Base-by-base conservation (phyloP, 2,329 filamentous ascomycete genomes). In the Ophiostoma angusticollis region DNA sequence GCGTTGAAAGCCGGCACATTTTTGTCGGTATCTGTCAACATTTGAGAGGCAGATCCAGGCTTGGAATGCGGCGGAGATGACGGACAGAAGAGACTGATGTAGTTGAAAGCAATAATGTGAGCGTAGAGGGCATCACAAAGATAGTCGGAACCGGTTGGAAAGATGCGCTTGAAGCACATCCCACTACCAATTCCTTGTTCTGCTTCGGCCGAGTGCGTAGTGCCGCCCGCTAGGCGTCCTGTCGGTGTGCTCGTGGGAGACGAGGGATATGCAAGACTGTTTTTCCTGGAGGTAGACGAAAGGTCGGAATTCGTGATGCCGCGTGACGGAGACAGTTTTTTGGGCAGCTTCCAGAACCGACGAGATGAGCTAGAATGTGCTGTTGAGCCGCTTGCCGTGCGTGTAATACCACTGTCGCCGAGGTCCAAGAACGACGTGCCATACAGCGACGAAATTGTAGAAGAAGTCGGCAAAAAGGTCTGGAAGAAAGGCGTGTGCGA, bases 121-220 rank as follows among this genome's bases (percentile, higher is more conserved):
- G 72, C 72, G 48, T 75, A 76, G 6, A 77, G 54, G 0, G 71
- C 68, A 37, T 76, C 70, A 49, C 71, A 74, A 6, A 74, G 62
- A 47, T 69, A 67, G 44, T 72, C 67, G 2, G 67, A 65, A 17
- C 64, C 70, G 3, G 54, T 48, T 1, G 66, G 63, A 49, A 77
- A 75, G 36, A 76, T 63, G 39, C 63, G 64, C 44, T 64, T 62
- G 41, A 77, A 58, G 1, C 53, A 50, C 0, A 39, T 25, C 7
- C 41, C 42, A 19, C 23, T 18, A 14, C 19, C 35, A 18, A 30
- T 37, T 31, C 23, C 36, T 16, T 37, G 21, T 5, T 35, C 31
- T 5, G 31, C 24, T 12, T 32, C 29, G 13, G 13, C 21, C 11
- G 18, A 13, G n/a, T n/a, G n/a, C n/a, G n/a, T n/a, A 13, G 23